A percentile compares a stretch with the other conserved stretches of the same genome.
phyloP scores from a whole-genome alignment of 495 filamentous ascomycete species.

The Daldinia decipiens region DNA sequence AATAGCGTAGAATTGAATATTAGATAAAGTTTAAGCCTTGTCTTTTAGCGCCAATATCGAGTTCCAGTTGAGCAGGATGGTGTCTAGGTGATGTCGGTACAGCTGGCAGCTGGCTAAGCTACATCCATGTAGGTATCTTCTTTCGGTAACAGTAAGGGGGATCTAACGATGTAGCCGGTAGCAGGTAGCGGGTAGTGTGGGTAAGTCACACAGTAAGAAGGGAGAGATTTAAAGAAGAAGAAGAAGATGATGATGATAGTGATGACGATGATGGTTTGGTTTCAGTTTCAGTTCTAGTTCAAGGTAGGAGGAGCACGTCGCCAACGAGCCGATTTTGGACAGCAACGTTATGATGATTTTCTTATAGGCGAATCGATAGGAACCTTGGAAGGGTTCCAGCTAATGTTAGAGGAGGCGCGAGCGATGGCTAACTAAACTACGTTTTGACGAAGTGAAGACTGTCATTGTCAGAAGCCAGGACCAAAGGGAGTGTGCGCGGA shows the following conservation, averaged over 20 bases:
- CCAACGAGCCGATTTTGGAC: conserved; percentile 17
- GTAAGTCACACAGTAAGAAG: conserved; percentile 5
- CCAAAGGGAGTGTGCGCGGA: conserved; percentile 12
- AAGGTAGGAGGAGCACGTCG: conserved; percentile 6
- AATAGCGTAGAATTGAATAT: background rate
- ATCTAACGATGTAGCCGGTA: background rate
- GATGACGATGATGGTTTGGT: background rate
- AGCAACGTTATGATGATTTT: conserved; percentile 6
- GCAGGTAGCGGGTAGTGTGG: background rate
- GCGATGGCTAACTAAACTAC: conserved; percentile 38
- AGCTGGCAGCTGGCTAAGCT: conserved; percentile 3
- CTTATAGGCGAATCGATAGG: conserved; percentile 38
- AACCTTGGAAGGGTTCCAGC: conserved; percentile 50
- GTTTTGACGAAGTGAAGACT: conserved; percentile 42
- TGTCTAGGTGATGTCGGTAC: background rate
- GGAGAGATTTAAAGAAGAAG: background rate
- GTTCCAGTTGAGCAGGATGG: background rate
- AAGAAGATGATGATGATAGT: background rate
- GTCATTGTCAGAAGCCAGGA: conserved; percentile 48
- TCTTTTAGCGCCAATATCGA: background rate
- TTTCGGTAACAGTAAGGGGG: background rate
- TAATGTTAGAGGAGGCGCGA: conserved; percentile 49
- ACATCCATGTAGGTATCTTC: background rate
- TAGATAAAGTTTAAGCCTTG: conserved; percentile 11
- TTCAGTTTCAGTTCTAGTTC: background rate